Base-by-base conservation (phyloP, 139 green algal species). In the Chlorokybus atmophyticus region DNA sequence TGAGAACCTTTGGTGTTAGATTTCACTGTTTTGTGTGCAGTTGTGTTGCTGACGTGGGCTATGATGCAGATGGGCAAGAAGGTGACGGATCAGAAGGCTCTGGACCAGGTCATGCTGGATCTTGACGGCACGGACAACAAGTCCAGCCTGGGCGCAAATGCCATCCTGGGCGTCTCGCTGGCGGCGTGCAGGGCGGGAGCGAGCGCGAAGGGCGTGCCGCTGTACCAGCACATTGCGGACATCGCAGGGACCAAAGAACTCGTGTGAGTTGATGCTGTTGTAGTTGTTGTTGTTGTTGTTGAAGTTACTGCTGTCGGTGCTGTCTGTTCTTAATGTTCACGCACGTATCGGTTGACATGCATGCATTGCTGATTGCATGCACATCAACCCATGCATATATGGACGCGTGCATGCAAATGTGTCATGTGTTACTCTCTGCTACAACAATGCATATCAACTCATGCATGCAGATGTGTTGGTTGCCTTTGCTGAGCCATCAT, bases 91-190 rank as follows among this genome's bases (percentile, higher is more conserved):
- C 90, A 97, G 82, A 80, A 75, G 38, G 81, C 73, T 8, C 62
- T 99, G 31, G 92, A 99, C 67, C 58, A 82, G 29, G 76, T 84
- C 67, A 95, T 99, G 91, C 82, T 83, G 31, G 83, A 90, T 38
- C 77, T 97, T 26, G 91, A 98, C 64, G 91, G 90, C 64, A 95
- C 87, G 24, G 67, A 82, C 47, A 96, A 98, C 84, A 99, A 99
- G 83, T 81, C 72, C 60, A 93, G 87, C 70, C 78, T 98, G 56
- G 92, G 92, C 3, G 92, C 92, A 56, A 99, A 99, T 65, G 92
- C 91, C 42, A 97, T 99, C 67, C 77, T 99, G 54, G 92, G 88
- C 0, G 90, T 98, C 3, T 97, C 90, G 32, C 82, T 98, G 68
- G 92, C 92, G 7, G 75, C 91, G 0, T 80, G 67, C 63, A 89